Evolutionary conservation across 805 yeast genomes (phyloP), one percentile per base, ranked within the genome.

Genomic region (Kluyveromyces wickerhamii): DNA sequence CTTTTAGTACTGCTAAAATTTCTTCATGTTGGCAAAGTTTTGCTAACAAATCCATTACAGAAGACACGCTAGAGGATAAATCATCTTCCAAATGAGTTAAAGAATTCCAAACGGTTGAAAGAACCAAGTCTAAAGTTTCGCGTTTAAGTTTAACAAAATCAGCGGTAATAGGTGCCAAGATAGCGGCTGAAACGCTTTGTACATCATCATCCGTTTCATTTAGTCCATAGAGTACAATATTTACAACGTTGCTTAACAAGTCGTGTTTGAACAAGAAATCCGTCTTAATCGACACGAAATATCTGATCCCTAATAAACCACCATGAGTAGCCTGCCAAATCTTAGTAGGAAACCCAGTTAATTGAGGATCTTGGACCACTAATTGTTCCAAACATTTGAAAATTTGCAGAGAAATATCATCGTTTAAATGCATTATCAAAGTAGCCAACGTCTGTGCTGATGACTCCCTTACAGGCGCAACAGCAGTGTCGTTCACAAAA

Each of bases 241-340:
- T 68, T 3, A 88, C 78, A 1, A 88, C 87, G 35, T 72, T 71
- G 40, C 80, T 80, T 22, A 92, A 64, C 11, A 74, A 67, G 15
- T 59, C 54, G 35, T 74, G 71, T 9, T 67, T 57, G 21, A 79
- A 65, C 15, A 89, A 63, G n/a, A 87, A 69, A 43, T 83, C 92
- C 0, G 86, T 77, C 47, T 95, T 70, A 3, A 89, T 86, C 40
- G 95, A 80, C 8, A 89, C 98, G 47, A 92, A 79, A 58, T 92
- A 92, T 34, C 95, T 68, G 34, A 92, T 65, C 0, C 97, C 98
- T 9, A 92, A 71, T 79, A 92, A 77, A 32, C 97, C 99, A 47
- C 97, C 98, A 65, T 92, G 98, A 39, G 92, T 83, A 3, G 96
- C 97, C 54, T 94, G 96, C 98, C 98, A 92, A 36, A 87, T 74